Percentiles rank a stretch among this genome's conserved stretches.
phyloP scores from a whole-genome alignment of 805 yeast species.

The Wickerhamiella domercqiae region DNA sequence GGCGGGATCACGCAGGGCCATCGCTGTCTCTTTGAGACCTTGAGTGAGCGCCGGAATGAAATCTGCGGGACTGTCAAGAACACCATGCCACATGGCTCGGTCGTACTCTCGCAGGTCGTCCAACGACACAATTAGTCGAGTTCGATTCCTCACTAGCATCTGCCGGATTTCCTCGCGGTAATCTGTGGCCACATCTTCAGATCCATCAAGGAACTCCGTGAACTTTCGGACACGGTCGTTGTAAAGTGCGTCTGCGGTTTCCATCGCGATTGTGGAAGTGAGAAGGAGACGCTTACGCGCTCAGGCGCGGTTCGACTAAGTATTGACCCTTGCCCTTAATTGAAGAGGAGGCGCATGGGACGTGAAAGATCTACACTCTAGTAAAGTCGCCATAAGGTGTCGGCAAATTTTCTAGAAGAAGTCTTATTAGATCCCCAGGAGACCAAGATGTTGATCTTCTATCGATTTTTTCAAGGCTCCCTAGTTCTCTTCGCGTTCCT shows the following conservation, averaged over 20 bases:
- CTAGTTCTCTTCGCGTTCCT: too few species aligned
- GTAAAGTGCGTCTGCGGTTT: conserved; percentile 27
- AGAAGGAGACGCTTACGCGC: neutral
- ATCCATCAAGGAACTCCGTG: conserved; percentile 65
- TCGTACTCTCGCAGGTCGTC: conserved; percentile 85
- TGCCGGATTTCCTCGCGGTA: conserved; percentile 56
- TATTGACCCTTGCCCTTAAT: too few species aligned
- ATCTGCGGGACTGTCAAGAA: conserved; percentile 64
- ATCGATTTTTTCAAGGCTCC: too few species aligned
- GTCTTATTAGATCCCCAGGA: too few species aligned
- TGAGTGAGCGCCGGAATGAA: conserved; percentile 78
- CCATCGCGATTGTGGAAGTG: too few species aligned
- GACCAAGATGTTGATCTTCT: too few species aligned
- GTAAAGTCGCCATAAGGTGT: too few species aligned
- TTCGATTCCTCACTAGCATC: conserved; percentile 52
- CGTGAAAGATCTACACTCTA: too few species aligned
- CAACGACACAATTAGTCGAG: conserved; percentile 56
- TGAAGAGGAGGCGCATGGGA: too few species aligned
- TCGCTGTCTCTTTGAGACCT: conserved; percentile 67
- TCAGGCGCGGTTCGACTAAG: too few species aligned
- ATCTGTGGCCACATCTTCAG: conserved; percentile 37
- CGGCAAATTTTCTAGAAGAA: too few species aligned
- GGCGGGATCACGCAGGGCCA: conserved; percentile 50
- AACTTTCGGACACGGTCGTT: conserved; percentile 78
- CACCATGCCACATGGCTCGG: conserved; percentile 58